Percentiles rank a stretch among this genome's conserved stretches.
These are phyloP conservation scores for Uronychia binucleata DNA, from an alignment of 73 alveolate genomes.

Conservation along the genomic window DNA sequence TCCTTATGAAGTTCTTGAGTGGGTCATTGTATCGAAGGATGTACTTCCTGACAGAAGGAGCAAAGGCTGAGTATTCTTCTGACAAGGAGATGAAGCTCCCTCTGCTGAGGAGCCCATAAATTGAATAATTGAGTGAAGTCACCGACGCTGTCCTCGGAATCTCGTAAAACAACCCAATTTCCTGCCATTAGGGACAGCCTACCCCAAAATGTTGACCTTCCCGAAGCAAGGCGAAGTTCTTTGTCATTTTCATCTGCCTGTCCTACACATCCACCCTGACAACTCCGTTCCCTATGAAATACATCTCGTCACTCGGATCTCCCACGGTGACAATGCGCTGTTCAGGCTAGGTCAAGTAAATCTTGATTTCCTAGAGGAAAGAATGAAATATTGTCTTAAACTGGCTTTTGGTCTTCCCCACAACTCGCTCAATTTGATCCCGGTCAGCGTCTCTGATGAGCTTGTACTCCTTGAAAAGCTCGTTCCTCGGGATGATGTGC, in stretches of 20 bases:
- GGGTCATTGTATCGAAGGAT: conserved; percentile 33
- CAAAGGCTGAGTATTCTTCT: background rate
- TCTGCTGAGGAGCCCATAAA: background rate
- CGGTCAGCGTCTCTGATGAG: background rate
- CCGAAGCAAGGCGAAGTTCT: background rate
- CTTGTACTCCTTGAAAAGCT: background rate
- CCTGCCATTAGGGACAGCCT: conserved; percentile 13
- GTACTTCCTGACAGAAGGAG: conserved; percentile 11
- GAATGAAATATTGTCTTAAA: background rate
- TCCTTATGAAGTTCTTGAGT: conserved; percentile 32
- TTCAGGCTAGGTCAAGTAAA: conserved; percentile 26
- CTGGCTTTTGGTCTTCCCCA: background rate
- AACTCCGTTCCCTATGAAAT: conserved; percentile 18
- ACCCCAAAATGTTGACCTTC: conserved; percentile 33
- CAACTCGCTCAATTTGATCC: background rate
- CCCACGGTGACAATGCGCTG: conserved; percentile 7
- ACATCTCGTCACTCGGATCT: conserved; percentile 24
- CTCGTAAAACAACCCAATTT: conserved; percentile 20
- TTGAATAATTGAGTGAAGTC: conserved; percentile 11
- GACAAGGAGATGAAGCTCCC: background rate
- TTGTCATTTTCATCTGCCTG: background rate
- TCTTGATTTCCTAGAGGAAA: conserved; percentile 2
- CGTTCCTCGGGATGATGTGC: background rate
- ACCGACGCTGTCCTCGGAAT: conserved; percentile 29
- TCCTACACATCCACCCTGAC: conserved; percentile 10